A percentile compares a stretch with the other conserved stretches of the same genome.
Evolutionary conservation across 148 eudicot genomes (phyloP).

Genomic region (Chenopodium berlandieri): DNA sequence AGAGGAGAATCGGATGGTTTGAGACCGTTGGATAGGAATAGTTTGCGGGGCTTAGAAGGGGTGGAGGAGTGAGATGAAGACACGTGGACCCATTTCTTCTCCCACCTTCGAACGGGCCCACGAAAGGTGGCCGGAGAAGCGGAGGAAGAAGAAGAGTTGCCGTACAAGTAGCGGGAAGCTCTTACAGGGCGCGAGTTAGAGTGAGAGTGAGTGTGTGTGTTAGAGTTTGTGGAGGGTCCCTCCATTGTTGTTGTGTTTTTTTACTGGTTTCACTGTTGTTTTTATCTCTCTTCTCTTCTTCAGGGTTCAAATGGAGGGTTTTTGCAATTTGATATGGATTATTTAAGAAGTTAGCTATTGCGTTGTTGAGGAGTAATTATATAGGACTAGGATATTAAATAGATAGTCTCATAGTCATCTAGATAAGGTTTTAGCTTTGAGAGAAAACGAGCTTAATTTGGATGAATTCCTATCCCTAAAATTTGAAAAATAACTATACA

Average conservation of each 20-base stretch:
- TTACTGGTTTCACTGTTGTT: conserved; percentile 11
- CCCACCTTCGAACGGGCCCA: conserved; percentile 52
- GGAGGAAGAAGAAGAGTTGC: conserved; percentile 21
- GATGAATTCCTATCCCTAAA: too few species aligned
- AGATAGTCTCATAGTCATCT: too few species aligned
- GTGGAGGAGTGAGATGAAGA: conserved; percentile 31
- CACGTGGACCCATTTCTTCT: conserved; percentile 51
- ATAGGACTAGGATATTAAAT: too few species aligned
- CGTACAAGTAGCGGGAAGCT: conserved; percentile 47
- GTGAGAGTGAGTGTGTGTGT: background rate
- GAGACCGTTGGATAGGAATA: conserved; percentile 22
- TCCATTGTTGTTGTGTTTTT: conserved; percentile 41
- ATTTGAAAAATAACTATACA: too few species aligned
- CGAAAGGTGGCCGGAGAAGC: conserved; percentile 37
- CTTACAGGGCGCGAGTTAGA: conserved; percentile 28
- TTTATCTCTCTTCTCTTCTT: background rate
- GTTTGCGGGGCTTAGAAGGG: conserved; percentile 19
- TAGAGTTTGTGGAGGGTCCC: conserved; percentile 30
- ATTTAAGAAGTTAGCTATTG: too few species aligned
- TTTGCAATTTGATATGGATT: background rate
- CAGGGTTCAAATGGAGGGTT: background rate
- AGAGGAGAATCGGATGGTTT: conserved; percentile 17
- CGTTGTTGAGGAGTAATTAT: too few species aligned
- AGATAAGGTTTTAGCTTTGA: too few species aligned
- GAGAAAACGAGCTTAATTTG: too few species aligned